Conservation (phyloP, 768 basidiomycete genomes). For the Auriscalpium microsporum region DNA sequence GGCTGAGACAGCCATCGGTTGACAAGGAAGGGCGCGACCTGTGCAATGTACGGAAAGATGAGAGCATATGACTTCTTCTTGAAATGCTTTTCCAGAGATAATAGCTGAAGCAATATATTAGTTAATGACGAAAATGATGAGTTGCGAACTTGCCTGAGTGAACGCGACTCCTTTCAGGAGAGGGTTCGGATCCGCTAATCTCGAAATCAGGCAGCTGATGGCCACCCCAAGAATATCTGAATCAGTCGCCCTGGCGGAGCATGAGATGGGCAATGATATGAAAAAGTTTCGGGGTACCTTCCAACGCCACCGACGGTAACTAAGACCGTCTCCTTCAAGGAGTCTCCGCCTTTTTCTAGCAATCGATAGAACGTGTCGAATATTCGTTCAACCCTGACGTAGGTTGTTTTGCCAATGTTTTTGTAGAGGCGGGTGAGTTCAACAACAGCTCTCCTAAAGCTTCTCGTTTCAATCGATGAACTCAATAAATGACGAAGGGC, state of each 20-base stretch:
- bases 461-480: neutral
- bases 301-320: slow-evolving; percentile 52
- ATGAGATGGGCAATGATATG: neutral
- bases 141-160: slow-evolving; percentile 43
- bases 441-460: slow-evolving; percentile 6
- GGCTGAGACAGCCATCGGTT: slow-evolving; percentile 51
- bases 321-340: slow-evolving; percentile 55
- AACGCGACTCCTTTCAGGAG: slow-evolving; percentile 62
- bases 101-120: slow-evolving; percentile 37
- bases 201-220: slow-evolving; percentile 53
- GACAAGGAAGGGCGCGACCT: slow-evolving; percentile 59
- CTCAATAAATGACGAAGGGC: neutral
- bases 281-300: slow-evolving; percentile 20
- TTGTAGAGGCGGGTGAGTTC: slow-evolving; percentile 14
- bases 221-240: slow-evolving; percentile 48
- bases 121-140: slow-evolving; percentile 5
- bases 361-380: slow-evolving; percentile 14
- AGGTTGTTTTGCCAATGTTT: slow-evolving; percentile 5
- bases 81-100: slow-evolving; percentile 45
- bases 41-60: slow-evolving; percentile 59
- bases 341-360: slow-evolving; percentile 20
- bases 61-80: slow-evolving; percentile 59
- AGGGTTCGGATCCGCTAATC: slow-evolving; percentile 59
- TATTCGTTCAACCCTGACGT: slow-evolving; percentile 6
- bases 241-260: slow-evolving; percentile 35